Evolutionary conservation across 192 early-diverging fungal genomes (phyloP), one percentile per base, ranked within the genome.

Genomic region (Coemansia sp.): DNA sequence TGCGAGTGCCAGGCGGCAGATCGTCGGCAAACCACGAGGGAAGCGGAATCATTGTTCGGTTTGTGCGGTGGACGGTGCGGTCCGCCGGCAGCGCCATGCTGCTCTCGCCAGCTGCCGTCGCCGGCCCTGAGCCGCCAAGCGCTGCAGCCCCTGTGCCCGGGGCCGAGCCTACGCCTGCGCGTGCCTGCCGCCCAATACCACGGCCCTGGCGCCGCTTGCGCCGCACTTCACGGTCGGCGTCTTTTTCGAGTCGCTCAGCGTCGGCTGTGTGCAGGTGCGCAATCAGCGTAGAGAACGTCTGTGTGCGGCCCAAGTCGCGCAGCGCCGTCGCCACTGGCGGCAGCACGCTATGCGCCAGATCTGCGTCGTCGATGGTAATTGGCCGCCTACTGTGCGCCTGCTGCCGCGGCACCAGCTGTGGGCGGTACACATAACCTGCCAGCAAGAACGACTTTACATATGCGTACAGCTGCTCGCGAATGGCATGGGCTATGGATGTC

Each of bases 391-490:
- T n/a, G 41, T n/a, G 41, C 12, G 49, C 47, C 9, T 5, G 48
- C 21, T 19, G 24, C 17, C 47, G 27, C 11, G 63, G 15, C 43
- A 92, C 81, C 29, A 85, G 67, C 17, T 71, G 76, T 21, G 89
- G 90, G 41, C 90, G 86, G 65, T 94, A 93, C 7, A 84, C 81
- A 63, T 95, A 92, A 7, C 92, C 92, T 0, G 92, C 85, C 27
- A 94, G 79, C 23, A 94, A 72, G 21, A 96, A 78, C 9, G 93
- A 91, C 71, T 95, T 94, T 29, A 84, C 87, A 73, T 88, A 93
- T 4, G 86, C 85, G 62, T 93, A 88, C 7, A 97, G 81, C 81
- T 98, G 96, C 63, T 98, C 96, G 15, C 94, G 85, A n/a, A 96
- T 93, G 2, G 91, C 86, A 71, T 96, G 94, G 2, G 94, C 89